Evolutionary conservation across 768 basidiomycete genomes (phyloP), one percentile per base, ranked within the genome.

Genomic region (Suillus sp.): DNA sequence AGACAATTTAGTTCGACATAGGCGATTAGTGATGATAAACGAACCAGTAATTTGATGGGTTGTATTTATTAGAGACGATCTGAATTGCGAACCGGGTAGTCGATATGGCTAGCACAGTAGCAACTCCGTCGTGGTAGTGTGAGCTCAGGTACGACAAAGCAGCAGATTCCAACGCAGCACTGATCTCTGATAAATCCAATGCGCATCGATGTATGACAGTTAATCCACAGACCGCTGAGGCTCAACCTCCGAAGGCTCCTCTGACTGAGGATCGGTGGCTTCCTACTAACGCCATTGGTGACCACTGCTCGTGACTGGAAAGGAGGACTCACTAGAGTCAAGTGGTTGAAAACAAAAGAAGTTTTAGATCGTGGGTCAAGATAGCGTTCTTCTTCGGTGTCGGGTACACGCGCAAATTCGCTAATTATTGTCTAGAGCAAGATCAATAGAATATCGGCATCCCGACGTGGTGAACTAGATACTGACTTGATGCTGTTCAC

Each of bases 61-160:
- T 98, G 78, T 98, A 98, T 72, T 95, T 94, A 75, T 97, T 96
- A 22, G 93, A 91, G n/a, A 96, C 95, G 61, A 97, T 79, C 71
- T 95, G 92, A 48, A 97, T 74, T 18, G 84, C 81, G 69, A 86
- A 95, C 57, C 77, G 78, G 22, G 72, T 79, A 27, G 77, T 75
- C 32, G 78, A 80, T 3, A 80, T 79, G 3, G 90, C 78, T 69
- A 93, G 93, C 10, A 93, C 86, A 43, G 91, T 85, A 0, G 84
- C 79, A 40, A 91, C 88, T 51, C 94, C 95, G 27, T 91, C 88
- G 51, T 85, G 80, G 74, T 89, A 98, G 75, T 97, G 95, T n/a
- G 92, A 86, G 43, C 81, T 72, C 40, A 94, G 78, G 76, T 98
- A 96, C 5, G 81, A 74, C 34, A 88, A 69, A 0, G 90, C 79